Base-by-base conservation (phyloP, 345 rosid genomes). In the Lumnitzera littorea region DNA sequence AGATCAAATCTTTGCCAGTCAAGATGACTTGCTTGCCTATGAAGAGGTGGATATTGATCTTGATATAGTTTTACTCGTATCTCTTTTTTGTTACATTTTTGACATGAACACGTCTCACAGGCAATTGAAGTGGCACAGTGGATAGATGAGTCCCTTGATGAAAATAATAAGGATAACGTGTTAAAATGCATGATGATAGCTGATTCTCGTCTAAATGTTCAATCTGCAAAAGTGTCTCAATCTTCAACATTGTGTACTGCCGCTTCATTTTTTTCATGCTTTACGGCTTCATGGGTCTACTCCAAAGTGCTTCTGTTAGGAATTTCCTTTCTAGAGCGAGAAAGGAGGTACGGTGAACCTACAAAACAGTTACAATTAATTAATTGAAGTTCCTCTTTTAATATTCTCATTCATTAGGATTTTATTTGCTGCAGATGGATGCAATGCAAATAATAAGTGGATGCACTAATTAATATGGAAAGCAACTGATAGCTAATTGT, bases 101-200 rank as follows among this genome's bases (percentile, higher is more conserved):
- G 13, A 48, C 60, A 56, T 66, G 29, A 15, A 13, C 48, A 62
- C 56, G 62, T 50, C 51, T 62, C 71, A 61, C 88, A 92, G 96
- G 96, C 97, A 61, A 81, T 87, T 78, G 96, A 84, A 84, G 81
- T 92, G 70, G 94, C 96, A 47, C 97, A 92, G 70, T 52, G 85
- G 55, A 85, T 92, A 86, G 97, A 87, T 69, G 85, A 89, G 66
- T 77, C 88, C 62, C 91, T 92, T 59, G 97, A 87, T 65, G 74
- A 69, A 72, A 80, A 77, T 66, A 66, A 84, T n/a, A 51, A 7
- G 61, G 84, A 68, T 53, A 56, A 69, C 50, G 88, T 85, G 50
- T 70, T 77, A 58, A 80, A 74, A 74, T 89, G 85, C 79, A 78
- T 80, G 59, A 77, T 64, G 72, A 73, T 89, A 59, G 87, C 97